A percentile compares a stretch with the other conserved stretches of the same genome.
Evolutionary conservation across 805 yeast species (phyloP).

Genomic region (Lipomyces spencermartinsiae): DNA sequence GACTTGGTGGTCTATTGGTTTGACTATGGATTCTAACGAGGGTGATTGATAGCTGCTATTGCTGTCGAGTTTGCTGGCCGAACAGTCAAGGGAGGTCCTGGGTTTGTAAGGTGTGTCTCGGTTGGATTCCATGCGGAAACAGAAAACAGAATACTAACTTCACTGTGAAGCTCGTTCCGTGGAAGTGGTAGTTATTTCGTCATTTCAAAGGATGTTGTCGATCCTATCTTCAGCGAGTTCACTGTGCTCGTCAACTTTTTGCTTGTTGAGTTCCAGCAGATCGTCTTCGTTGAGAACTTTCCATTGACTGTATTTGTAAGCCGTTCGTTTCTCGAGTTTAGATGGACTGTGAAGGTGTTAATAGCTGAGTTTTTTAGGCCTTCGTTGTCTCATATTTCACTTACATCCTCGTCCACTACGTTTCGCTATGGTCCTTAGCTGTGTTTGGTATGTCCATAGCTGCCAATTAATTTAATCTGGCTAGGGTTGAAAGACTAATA

Average conservation of each 20-base stretch:
- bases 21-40: background rate
- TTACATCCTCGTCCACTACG: slow-evolving; percentile 22
- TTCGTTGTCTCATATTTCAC: slow-evolving; percentile 27
- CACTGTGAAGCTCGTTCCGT: slow-evolving; percentile 14
- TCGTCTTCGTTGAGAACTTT: slow-evolving; percentile 34
- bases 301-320: slow-evolving; percentile 19
- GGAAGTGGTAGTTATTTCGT: slow-evolving; percentile 22
- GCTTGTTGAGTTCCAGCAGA: slow-evolving; percentile 32
- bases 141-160: background rate
- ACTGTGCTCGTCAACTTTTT: slow-evolving; percentile 25
- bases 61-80: slow-evolving; percentile 35
- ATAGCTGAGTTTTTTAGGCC: slow-evolving; percentile 17
- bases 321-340: too few relatives aligned
- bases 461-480: background rate
- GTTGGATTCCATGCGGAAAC: background rate
- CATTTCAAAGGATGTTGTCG: slow-evolving; percentile 28
- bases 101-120: slow-evolving; percentile 23
- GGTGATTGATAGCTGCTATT: slow-evolving; percentile 23
- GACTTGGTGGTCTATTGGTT: background rate
- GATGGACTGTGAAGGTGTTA: background rate
- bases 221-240: slow-evolving; percentile 27
- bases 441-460: slow-evolving; percentile 20
- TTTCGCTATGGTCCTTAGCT: slow-evolving; percentile 30
- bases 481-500: background rate
- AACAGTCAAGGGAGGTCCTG: slow-evolving; percentile 23